Evolutionary conservation across 306 rosid genomes (phyloP), one percentile per base, ranked within the genome.

Genomic region (Sechiopsis laciniata): DNA sequence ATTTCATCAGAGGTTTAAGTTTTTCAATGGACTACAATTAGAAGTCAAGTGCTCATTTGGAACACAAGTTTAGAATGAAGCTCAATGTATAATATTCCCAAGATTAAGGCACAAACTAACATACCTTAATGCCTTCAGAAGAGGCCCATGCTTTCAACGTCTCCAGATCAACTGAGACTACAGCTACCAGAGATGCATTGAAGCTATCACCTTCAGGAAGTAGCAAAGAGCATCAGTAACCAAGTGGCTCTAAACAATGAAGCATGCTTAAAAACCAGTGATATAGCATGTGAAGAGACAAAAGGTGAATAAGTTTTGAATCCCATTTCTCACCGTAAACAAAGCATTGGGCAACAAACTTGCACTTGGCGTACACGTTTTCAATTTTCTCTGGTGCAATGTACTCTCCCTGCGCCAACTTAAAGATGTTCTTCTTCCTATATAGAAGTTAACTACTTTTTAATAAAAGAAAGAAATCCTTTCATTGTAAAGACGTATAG

Each of bases 361-460:
- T 89, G 96, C 99, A 91, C 80, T 84, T 95, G 50, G 83, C 95
- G 76, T 91, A 95, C 6, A 91, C 97, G 72, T 91, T 95, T 84
- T 95, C 99, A 68, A 91, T 89, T 87, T 95, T 95, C 83, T 95
- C 99, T 21, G 99, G 99, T 82, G 99, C 99, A 73, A 95, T 87
- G 81, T 95, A 95, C 87, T 95, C 99, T 10, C 99, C 99, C 82
- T 91, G 99, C n/a, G 99, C 97, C 95, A 95, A 83, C 88, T 95
- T 95, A 81, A 95, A 95, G 78, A 95, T 95, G 80, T 95, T 95
- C 86, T 95, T 95, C 85, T 95, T 95, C 91, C 99, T 95, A 15
- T 24, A 21, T 8, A 50, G 5, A 69, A 20, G 37, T 21, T 50
- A 0, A 48, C 1, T 69, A 69, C 14, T 69, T 2, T 68, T 69